Evolutionary conservation across 2,329 filamentous ascomycete species (phyloP).

Genomic region (Leptographium flavum): DNA sequence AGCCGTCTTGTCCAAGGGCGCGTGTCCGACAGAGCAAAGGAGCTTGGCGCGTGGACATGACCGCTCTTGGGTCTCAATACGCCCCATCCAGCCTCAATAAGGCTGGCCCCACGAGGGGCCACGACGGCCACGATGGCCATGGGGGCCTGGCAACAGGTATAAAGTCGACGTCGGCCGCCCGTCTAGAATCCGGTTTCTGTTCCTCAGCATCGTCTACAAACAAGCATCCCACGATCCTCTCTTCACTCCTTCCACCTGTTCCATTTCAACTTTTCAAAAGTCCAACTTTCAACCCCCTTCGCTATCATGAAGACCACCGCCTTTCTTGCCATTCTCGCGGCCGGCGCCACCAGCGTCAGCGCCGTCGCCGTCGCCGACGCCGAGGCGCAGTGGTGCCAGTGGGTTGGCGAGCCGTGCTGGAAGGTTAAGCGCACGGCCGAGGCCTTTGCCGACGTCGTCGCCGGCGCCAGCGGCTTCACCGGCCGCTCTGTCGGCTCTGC

Average conservation of each 20-base stretch:
- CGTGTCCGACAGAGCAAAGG: neutral
- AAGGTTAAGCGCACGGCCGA: slow-evolving; percentile 11
- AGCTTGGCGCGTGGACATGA: neutral
- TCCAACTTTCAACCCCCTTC: neutral
- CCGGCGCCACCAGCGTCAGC: slow-evolving; percentile 8
- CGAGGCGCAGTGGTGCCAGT: slow-evolving; percentile 7
- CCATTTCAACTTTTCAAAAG: neutral
- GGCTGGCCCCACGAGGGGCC: too few relatives aligned
- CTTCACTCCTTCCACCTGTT: neutral
- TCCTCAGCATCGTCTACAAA: neutral
- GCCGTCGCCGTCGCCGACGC: slow-evolving; percentile 9
- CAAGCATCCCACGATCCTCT: neutral
- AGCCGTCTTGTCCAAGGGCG: neutral
- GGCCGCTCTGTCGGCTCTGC: neutral
- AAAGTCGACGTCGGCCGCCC: neutral
- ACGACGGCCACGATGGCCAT: neutral
- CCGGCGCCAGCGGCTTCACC: neutral
- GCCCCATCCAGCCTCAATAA: neutral
- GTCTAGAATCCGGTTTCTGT: neutral
- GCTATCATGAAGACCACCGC: slow-evolving; percentile 10
- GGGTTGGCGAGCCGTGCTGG: slow-evolving; percentile 10
- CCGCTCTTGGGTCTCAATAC: slow-evolving; percentile 2
- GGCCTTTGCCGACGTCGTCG: slow-evolving; percentile 7
- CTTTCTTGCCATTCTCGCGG: slow-evolving; percentile 10
- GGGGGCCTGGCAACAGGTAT: neutral